These are phyloP conservation scores for Lipomyces mesembrius DNA, from an alignment of 805 yeast genomes.

Conservation along the genomic window DNA sequence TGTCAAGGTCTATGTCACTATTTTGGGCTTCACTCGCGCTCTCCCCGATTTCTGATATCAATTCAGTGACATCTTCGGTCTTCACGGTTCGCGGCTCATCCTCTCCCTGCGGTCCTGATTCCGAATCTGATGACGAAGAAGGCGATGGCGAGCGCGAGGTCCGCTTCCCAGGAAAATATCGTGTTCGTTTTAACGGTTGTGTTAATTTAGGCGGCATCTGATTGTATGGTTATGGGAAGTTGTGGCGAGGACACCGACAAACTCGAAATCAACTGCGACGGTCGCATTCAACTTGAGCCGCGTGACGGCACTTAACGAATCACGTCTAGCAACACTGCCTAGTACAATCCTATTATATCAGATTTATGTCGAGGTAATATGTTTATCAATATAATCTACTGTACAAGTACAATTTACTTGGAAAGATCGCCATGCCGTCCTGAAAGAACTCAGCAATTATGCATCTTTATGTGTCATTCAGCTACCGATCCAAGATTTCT, in stretches of 20 bases:
- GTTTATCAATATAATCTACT: not conserved
- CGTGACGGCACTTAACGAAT: not conserved
- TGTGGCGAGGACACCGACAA: not conserved
- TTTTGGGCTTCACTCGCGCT: not conserved
- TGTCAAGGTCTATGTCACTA: not conserved
- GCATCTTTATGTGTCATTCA: conserved; percentile 18
- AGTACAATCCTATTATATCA: not conserved
- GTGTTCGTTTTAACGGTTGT: conserved; percentile 14
- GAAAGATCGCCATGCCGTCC: conserved; percentile 22
- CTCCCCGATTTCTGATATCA: not conserved
- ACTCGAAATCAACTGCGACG: not conserved
- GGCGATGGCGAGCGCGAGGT: conserved; percentile 34
- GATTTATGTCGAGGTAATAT: not conserved
- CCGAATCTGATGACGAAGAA: not conserved
- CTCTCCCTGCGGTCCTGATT: not conserved
- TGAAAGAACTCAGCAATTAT: conserved; percentile 30
- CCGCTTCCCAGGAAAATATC: conserved; percentile 32
- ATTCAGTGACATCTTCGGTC: not conserved
- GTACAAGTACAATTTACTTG: not conserved
- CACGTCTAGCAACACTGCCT: no score
- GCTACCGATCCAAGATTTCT: conserved; percentile 2
- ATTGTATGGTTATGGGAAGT: not conserved
- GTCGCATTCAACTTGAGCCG: not conserved
- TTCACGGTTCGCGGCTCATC: not conserved
- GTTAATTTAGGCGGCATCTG: conserved; percentile 20